Evolutionary conservation across 2,329 filamentous ascomycete species (phyloP).

Genomic region (Paraphoma chrysanthemicola): DNA sequence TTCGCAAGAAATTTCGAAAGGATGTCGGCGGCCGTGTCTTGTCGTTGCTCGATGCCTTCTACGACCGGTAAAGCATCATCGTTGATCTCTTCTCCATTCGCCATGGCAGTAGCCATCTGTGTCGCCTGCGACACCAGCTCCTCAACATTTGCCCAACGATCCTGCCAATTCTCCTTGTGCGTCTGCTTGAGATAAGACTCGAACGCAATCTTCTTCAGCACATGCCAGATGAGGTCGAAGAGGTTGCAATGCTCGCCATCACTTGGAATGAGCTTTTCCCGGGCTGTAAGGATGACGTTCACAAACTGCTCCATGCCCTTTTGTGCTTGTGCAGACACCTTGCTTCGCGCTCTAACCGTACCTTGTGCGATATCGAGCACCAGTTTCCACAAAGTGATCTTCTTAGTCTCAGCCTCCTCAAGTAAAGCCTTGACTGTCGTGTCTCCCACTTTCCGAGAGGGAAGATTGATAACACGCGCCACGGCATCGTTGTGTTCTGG

Average conservation of each 20-base stretch:
- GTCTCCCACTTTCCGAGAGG: constrained; percentile 81
- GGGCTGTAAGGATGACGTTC: constrained; percentile 64
- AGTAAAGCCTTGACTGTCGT: constrained; percentile 75
- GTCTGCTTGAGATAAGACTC: constrained; percentile 75
- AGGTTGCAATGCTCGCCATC: constrained; percentile 48
- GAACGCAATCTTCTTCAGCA: constrained; percentile 72
- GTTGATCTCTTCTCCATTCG: constrained; percentile 47
- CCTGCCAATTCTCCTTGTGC: constrained; percentile 69
- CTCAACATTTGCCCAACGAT: constrained; percentile 85
- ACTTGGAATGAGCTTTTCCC: constrained; percentile 61
- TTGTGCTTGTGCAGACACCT: constrained; percentile 62
- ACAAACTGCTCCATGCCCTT: constrained; percentile 66
- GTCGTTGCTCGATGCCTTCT: constrained; percentile 71
- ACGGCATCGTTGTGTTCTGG: constrained; percentile 88
- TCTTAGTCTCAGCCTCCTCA: constrained; percentile 75
- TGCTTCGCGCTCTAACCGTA: constrained; percentile 58
- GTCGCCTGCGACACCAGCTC: constrained; percentile 82
- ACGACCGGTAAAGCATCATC: constrained; percentile 68
- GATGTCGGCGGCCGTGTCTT: constrained; percentile 64
- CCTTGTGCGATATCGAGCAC: constrained; percentile 66
- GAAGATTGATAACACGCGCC: constrained; percentile 82
- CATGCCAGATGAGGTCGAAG: constrained; percentile 60
- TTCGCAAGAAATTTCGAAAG: constrained; percentile 88
- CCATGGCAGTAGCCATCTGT: constrained; percentile 66
- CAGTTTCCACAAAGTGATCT: constrained; percentile 77